Evolutionary conservation across 495 filamentous ascomycete species (phyloP).

Genomic region (Trichoderma parareesei): DNA sequence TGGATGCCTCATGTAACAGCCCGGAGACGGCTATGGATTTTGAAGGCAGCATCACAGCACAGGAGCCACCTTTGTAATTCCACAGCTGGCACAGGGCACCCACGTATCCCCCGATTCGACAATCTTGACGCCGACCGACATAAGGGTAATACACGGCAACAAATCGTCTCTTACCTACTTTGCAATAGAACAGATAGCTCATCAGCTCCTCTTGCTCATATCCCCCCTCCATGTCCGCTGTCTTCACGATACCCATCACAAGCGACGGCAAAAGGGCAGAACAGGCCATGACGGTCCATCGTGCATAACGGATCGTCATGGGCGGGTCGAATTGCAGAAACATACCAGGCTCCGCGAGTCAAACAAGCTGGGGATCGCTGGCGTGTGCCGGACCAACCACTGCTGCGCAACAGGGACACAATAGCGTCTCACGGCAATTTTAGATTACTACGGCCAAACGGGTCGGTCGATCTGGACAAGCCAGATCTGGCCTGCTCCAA

Average conservation of each 20-base stretch:
- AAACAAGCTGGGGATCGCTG: conserved; percentile 3
- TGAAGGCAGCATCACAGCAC: too few relatives aligned
- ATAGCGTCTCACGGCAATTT: conserved; percentile 10
- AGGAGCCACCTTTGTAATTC: too few relatives aligned
- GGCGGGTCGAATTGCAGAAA: conserved; percentile 5
- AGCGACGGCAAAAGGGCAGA: background rate
- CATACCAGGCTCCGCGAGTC: background rate
- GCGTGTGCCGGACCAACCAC: conserved; percentile 1
- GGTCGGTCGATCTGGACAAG: conserved; percentile 9
- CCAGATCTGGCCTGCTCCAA: conserved; percentile 4
- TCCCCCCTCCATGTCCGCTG: background rate
- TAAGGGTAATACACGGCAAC: too few relatives aligned
- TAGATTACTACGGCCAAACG: conserved; percentile 10
- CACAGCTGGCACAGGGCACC: too few relatives aligned
- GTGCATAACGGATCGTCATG: conserved; percentile 6
- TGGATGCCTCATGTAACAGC: too few relatives aligned
- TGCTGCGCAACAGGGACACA: conserved; percentile 8
- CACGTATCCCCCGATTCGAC: too few relatives aligned
- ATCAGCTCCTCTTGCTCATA: too few relatives aligned
- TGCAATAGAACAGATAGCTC: too few relatives aligned
- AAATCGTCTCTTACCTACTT: too few relatives aligned
- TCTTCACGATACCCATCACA: background rate
- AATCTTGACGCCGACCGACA: too few relatives aligned
- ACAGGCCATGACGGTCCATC: background rate
- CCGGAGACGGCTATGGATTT: too few relatives aligned